These are phyloP conservation scores for Crithidia sp. DNA, from an alignment of 208 protist species.

Conservation along the genomic window DNA sequence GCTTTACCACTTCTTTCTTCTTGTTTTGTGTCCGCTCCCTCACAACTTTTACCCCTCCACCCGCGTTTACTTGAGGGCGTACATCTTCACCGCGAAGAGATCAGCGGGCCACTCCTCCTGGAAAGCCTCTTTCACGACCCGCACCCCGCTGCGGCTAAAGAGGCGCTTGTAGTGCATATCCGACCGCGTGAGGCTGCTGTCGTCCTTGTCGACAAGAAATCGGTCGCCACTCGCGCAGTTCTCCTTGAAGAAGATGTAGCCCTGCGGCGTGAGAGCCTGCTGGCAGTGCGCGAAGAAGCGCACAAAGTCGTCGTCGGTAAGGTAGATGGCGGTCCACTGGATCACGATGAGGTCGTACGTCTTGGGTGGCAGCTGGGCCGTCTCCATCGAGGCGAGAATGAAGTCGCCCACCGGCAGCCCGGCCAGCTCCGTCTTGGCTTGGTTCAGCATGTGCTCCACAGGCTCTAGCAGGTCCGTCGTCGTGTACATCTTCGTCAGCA, in stretches of 20 bases:
- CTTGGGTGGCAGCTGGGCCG: constrained; percentile 45
- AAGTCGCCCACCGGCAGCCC: constrained; percentile 75
- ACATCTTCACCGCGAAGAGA: constrained; percentile 91
- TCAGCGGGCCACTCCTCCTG: constrained; percentile 84
- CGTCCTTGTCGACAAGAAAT: constrained; percentile 89
- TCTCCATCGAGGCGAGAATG: constrained; percentile 87
- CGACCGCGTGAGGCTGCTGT: constrained; percentile 90
- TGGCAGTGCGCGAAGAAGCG: constrained; percentile 83
- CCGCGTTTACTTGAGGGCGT: constrained; percentile 60
- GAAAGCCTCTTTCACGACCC: constrained; percentile 60
- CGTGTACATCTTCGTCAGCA: constrained; percentile 75
- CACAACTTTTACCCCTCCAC: too few relatives aligned
- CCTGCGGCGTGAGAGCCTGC: constrained; percentile 68
- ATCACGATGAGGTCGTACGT: constrained; percentile 93
- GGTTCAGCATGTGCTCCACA: constrained; percentile 82
- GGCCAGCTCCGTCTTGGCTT: constrained; percentile 83
- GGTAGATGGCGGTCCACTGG: constrained; percentile 94
- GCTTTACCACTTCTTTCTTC: too few relatives aligned
- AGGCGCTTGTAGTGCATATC: constrained; percentile 87
- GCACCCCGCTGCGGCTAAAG: constrained; percentile 72
- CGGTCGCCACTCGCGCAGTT: constrained; percentile 60
- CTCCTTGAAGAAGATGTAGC: constrained; percentile 94
- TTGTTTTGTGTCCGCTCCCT: too few relatives aligned
- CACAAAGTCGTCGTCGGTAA: constrained; percentile 93
- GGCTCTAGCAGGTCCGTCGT: constrained; percentile 89